Evolutionary conservation across 805 yeast species (phyloP).

Genomic region (Ogataea populi-albae): DNA sequence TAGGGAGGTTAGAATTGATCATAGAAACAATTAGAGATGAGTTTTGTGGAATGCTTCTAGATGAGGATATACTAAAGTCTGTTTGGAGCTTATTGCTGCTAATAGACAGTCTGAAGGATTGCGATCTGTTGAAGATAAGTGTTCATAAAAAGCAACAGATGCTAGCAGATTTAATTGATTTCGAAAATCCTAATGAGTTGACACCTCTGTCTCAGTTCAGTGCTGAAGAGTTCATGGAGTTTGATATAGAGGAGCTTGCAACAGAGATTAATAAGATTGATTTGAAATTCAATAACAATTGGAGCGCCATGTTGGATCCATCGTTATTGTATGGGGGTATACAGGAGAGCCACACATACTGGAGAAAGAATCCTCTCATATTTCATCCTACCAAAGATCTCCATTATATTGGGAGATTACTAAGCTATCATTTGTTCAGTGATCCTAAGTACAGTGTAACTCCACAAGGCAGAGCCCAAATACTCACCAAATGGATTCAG

Average conservation of each 20-base stretch:
- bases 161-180: constrained; percentile 37
- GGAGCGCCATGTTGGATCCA: constrained; percentile 82
- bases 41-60: constrained; percentile 69
- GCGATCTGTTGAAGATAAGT: constrained; percentile 50
- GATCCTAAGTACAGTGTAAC: constrained; percentile 36
- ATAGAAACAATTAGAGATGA: constrained; percentile 54
- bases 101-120: constrained; percentile 47
- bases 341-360: constrained; percentile 43
- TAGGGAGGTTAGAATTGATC: constrained; percentile 45
- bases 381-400: constrained; percentile 64
- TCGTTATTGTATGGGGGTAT: constrained; percentile 62
- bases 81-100: constrained; percentile 51
- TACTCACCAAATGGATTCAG: constrained; percentile 80
- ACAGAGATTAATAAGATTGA: constrained; percentile 65
- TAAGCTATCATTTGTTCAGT: constrained; percentile 66
- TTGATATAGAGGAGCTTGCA: constrained; percentile 55
- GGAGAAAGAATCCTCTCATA: constrained; percentile 68
- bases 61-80: constrained; percentile 56
- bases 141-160: constrained; percentile 50
- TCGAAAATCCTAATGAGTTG: constrained; percentile 20
- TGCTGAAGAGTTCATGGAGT: constrained; percentile 49
- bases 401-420: constrained; percentile 74
- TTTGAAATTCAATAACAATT: constrained; percentile 55
- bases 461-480: constrained; percentile 52
- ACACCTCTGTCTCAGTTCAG: constrained; percentile 9